Evolutionary conservation across 805 yeast genomes (phyloP).

Genomic region (Kodamaea restingae): DNA sequence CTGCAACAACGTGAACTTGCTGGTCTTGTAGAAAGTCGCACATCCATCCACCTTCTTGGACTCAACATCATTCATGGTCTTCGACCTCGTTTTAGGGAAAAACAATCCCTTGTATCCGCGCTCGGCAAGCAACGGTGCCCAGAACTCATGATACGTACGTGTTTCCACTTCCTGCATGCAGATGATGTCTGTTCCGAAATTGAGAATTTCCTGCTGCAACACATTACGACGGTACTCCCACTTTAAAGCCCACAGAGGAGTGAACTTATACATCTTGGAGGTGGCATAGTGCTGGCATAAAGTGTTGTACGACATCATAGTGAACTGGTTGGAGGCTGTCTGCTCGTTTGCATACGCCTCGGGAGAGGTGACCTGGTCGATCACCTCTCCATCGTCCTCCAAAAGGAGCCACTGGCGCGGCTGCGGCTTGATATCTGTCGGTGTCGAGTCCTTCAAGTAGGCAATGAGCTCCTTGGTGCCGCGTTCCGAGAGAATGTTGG

Average conservation of each 20-base stretch:
- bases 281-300: conserved; percentile 96
- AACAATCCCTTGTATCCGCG: conserved; percentile 79
- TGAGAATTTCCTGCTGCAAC: conserved; percentile 67
- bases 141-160: conserved; percentile 76
- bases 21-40: conserved; percentile 80
- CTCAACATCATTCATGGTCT: conserved; percentile 77
- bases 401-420: conserved; percentile 82
- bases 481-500: conserved; percentile 66
- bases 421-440: conserved; percentile 58
- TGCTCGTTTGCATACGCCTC: conserved; percentile 30
- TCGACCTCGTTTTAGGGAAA: conserved; percentile 86
- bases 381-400: conserved; percentile 69
- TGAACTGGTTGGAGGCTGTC: conserved; percentile 45
- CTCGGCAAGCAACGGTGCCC: conserved; percentile 70
- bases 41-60: conserved; percentile 96
- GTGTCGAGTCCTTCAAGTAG: conserved; percentile 78
- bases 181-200: conserved; percentile 66
- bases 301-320: conserved; percentile 83
- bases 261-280: conserved; percentile 83
- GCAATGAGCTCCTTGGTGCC: conserved; percentile 83
- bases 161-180: conserved; percentile 97
- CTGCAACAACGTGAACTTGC: conserved; percentile 66
- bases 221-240: conserved; percentile 87
- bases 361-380: conserved; percentile 30
- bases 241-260: conserved; percentile 95